A percentile compares a stretch with the other conserved stretches of the same genome.
These are phyloP conservation scores for Populus hybrid DNA, from an alignment of 441 rosid species.

Conservation along the genomic window DNA sequence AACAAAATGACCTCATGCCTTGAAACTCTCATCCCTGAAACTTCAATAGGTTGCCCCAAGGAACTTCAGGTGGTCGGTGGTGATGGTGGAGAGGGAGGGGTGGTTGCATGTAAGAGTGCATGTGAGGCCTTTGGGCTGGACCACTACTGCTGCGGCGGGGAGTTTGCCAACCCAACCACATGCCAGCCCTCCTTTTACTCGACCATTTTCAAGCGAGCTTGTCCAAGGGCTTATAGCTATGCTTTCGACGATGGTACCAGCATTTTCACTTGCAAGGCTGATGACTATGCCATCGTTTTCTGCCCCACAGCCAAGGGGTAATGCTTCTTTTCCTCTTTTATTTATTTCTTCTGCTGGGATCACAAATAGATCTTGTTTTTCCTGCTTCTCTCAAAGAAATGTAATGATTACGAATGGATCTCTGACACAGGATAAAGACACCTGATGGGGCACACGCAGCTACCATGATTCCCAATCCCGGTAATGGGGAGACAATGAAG, in stretches of 20 bases:
- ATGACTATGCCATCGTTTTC: constrained; percentile 16
- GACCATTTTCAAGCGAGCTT: constrained; percentile 65
- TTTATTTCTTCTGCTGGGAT: background rate
- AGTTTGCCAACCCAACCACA: constrained; percentile 49
- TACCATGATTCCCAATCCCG: constrained; percentile 29
- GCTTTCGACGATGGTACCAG: constrained; percentile 85
- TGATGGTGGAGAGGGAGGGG: constrained; percentile 42
- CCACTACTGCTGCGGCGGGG: constrained; percentile 71
- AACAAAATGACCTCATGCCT: constrained; percentile 40
- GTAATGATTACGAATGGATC: too few relatives aligned
- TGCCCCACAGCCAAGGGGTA: background rate
- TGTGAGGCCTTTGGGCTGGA: constrained; percentile 73
- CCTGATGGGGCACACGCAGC: constrained; percentile 22
- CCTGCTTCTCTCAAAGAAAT: background rate
- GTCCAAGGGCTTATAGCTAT: constrained; percentile 77
- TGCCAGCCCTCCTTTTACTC: constrained; percentile 87
- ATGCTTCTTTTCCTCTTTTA: background rate
- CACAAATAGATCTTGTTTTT: background rate
- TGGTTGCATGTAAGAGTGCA: constrained; percentile 77
- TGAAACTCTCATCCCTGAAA: constrained; percentile 25
- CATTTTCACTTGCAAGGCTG: constrained; percentile 51
- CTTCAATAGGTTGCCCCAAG: background rate
- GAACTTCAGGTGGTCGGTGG: background rate
- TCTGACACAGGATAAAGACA: constrained; percentile 30
- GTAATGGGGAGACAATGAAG: constrained; percentile 25